phyloP scores from a whole-genome alignment of 2,329 filamentous ascomycete species.

The Clathrospora elynae region DNA sequence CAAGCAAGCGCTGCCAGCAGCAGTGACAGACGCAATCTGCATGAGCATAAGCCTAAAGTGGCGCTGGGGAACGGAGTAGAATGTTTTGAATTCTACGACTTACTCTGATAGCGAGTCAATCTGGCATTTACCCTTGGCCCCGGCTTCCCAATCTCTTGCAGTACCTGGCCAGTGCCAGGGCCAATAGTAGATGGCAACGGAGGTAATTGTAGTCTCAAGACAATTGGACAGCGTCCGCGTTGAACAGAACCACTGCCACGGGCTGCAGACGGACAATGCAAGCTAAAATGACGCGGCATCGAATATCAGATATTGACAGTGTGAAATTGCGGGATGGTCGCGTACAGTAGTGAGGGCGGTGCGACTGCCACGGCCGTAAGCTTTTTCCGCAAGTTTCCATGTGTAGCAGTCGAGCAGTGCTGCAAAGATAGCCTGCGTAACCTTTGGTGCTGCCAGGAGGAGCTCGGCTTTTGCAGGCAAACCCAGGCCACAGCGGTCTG shows the following conservation, averaged over 20 bases:
- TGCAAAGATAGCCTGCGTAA: constrained; percentile 77
- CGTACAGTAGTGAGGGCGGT: constrained; percentile 73
- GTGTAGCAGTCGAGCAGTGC: constrained; percentile 83
- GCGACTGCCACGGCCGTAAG: constrained; percentile 70
- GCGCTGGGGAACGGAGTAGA: constrained; percentile 8
- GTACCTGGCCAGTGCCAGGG: constrained; percentile 71
- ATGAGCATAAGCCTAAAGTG: constrained; percentile 29
- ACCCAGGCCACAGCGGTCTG: constrained; percentile 59
- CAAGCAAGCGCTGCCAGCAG: constrained; percentile 80
- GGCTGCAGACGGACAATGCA: constrained; percentile 72
- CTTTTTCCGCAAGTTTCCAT: constrained; percentile 75
- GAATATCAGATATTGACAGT: constrained; percentile 27
- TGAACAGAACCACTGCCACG: constrained; percentile 97
- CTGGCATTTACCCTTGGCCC: constrained; percentile 30
- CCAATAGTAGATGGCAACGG: constrained; percentile 79
- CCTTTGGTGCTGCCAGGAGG: constrained; percentile 73
- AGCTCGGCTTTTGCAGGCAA: constrained; percentile 67
- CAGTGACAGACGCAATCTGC: constrained; percentile 61
- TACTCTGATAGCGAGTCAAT: constrained; percentile 40
- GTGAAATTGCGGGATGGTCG: constrained; percentile 29
- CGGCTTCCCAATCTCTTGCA: constrained; percentile 23
- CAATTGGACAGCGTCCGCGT: constrained; percentile 94
- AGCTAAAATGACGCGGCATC: constrained; percentile 58
- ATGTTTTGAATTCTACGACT: constrained; percentile 18
- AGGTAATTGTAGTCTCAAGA: constrained; percentile 85